Conservation (phyloP, 2,329 filamentous ascomycete genomes). For the Thelonectria olida region DNA sequence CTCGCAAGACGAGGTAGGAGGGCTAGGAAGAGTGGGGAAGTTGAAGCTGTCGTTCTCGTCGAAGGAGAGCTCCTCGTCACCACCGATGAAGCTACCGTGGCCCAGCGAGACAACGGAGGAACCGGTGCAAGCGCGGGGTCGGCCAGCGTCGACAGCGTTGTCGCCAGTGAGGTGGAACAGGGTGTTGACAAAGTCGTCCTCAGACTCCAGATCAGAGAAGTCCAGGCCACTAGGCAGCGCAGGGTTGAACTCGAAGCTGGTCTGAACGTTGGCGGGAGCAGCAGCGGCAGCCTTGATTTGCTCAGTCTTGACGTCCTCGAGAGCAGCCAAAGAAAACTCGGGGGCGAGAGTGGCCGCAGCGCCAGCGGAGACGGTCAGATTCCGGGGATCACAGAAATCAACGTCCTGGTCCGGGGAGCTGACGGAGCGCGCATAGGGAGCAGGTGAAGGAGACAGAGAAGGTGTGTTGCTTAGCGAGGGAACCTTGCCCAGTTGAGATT, state of each 20-base stretch:
- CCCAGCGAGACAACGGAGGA: conserved; percentile 75
- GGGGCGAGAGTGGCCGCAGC: conserved; percentile 59
- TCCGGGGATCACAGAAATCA: conserved; percentile 91
- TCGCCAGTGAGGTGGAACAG: conserved; percentile 71
- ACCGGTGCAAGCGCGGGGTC: conserved; percentile 73
- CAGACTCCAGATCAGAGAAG: conserved; percentile 88
- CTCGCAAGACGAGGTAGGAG: conserved; percentile 50
- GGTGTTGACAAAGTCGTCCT: conserved; percentile 81
- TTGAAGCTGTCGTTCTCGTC: conserved; percentile 73
- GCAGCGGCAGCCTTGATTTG: conserved; percentile 56
- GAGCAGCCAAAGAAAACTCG: conserved; percentile 72
- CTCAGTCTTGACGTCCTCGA: conserved; percentile 69
- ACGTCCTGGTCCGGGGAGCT: conserved; percentile 73
- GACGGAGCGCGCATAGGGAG: conserved; percentile 77
- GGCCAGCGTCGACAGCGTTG: conserved; percentile 68
- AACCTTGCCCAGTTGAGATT: conserved; percentile 56
- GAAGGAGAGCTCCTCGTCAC: conserved; percentile 79
- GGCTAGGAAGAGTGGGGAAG: conserved; percentile 70
- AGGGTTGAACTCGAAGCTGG: conserved; percentile 62
- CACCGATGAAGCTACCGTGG: conserved; percentile 80
- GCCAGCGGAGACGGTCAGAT: conserved; percentile 75
- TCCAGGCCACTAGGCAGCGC: conserved; percentile 70
- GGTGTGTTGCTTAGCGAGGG: conserved; percentile 74
- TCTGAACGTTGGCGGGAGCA: conserved; percentile 47
- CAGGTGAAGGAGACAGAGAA: conserved; percentile 87